A percentile compares a stretch with the other conserved stretches of the same genome.
These are phyloP conservation scores for Tuber calosporum DNA, from an alignment of 495 filamentous ascomycete species.

Conservation along the genomic window DNA sequence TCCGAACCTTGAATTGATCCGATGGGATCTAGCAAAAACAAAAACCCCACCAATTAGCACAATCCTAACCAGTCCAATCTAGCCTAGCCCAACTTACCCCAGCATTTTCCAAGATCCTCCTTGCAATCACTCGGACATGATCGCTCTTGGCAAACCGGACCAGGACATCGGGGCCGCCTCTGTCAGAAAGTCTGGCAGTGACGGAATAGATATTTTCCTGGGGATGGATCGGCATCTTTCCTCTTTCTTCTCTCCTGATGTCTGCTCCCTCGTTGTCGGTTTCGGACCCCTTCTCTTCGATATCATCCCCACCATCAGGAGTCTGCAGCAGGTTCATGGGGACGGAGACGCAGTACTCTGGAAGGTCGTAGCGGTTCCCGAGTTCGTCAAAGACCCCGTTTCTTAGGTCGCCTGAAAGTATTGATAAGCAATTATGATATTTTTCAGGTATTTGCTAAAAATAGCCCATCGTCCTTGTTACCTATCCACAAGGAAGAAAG, in stretches of 20 bases:
- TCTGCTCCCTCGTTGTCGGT: conserved; percentile 51
- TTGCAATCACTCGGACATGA: conserved; percentile 55
- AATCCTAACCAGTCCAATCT: neutral
- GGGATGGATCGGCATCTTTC: conserved; percentile 49
- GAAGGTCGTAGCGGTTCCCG: conserved; percentile 68
- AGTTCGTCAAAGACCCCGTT: conserved; percentile 71
- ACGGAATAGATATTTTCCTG: conserved; percentile 56
- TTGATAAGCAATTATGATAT: neutral
- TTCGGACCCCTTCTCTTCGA: conserved; percentile 44
- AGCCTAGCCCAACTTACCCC: conserved; percentile 49
- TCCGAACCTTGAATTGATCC: conserved; percentile 45
- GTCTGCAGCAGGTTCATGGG: conserved; percentile 58
- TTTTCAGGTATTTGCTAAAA: conserved; percentile 1
- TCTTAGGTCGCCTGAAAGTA: conserved; percentile 51
- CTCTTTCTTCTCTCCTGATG: conserved; percentile 60
- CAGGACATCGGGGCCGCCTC: conserved; percentile 56
- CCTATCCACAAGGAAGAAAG: neutral
- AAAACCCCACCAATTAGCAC: neutral
- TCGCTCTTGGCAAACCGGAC: conserved; percentile 56
- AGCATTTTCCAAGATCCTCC: conserved; percentile 58
- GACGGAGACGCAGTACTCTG: conserved; percentile 67
- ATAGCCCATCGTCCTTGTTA: neutral
- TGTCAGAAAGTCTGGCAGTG: conserved; percentile 62
- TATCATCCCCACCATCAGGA: conserved; percentile 40
- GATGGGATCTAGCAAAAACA: neutral